Percentiles rank a stretch among this genome's conserved stretches.
Conservation (phyloP, 306 rosid species). For the Styphnolobium japonicum region DNA sequence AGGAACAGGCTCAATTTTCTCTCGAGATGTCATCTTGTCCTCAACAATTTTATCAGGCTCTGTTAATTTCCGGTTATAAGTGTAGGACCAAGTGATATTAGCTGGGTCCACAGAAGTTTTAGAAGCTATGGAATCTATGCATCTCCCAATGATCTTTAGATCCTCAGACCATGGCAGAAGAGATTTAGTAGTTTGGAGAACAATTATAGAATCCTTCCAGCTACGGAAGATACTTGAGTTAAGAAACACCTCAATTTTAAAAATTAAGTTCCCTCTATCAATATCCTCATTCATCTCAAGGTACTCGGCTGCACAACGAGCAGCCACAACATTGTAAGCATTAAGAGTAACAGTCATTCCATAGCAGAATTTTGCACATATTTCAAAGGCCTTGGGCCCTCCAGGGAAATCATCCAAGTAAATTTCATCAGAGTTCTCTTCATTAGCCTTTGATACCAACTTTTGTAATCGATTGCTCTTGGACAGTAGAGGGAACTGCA, state of each 20-base stretch:
- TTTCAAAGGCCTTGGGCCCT: slow-evolving; percentile 89
- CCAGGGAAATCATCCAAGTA: slow-evolving; percentile 78
- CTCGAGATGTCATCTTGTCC: slow-evolving; percentile 48
- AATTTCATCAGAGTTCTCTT: slow-evolving; percentile 69
- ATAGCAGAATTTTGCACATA: slow-evolving; percentile 93
- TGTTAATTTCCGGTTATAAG: slow-evolving; percentile 67
- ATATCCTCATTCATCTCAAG: slow-evolving; percentile 91
- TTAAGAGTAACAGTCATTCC: slow-evolving; percentile 95
- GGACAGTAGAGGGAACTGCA: slow-evolving; percentile 87
- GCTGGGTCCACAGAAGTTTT: slow-evolving; percentile 85
- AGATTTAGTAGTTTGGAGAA: slow-evolving; percentile 85
- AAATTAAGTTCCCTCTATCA: slow-evolving; percentile 79
- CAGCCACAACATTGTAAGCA: slow-evolving; percentile 96
- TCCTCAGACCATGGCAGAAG: slow-evolving; percentile 95
- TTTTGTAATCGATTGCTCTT: slow-evolving; percentile 80
- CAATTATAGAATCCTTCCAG: slow-evolving; percentile 97
- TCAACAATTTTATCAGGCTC: slow-evolving; percentile 58
- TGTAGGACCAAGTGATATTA: slow-evolving; percentile 89
- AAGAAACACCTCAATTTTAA: slow-evolving; percentile 90
- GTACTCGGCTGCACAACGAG: slow-evolving; percentile 91
- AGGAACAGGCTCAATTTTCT: slow-evolving; percentile 64
- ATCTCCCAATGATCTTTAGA: slow-evolving; percentile 86
- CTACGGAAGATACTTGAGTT: slow-evolving; percentile 88
- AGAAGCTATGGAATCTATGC: slow-evolving; percentile 92
- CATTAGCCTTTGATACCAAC: slow-evolving; percentile 56